Conservation (phyloP, 305 asterid species). For the Nicotiana rustica region DNA sequence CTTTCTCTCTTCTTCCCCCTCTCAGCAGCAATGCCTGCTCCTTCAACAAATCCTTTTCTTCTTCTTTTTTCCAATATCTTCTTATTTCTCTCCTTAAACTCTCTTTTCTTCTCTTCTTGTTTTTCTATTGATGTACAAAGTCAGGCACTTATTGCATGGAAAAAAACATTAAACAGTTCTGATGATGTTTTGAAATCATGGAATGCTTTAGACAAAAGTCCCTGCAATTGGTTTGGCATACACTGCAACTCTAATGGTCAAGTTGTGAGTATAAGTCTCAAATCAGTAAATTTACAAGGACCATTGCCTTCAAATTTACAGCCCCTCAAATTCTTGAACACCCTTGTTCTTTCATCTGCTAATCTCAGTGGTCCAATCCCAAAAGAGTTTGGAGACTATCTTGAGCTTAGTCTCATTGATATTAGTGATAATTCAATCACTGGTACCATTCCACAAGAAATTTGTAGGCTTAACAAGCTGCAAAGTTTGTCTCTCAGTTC, state of each 20-base stretch:
- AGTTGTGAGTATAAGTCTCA: conserved; percentile 64
- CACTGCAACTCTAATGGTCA: conserved; percentile 65
- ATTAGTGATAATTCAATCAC: conserved; percentile 72
- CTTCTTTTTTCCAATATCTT: conserved; percentile 21
- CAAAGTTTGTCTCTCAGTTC: conserved; percentile 61
- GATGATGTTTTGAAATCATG: conserved; percentile 59
- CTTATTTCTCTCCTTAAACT: conserved; percentile 29
- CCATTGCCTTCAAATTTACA: conserved; percentile 79
- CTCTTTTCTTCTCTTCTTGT: conserved; percentile 51
- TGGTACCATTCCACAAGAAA: conserved; percentile 77
- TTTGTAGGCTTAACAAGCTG: conserved; percentile 66
- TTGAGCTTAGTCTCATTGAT: conserved; percentile 58
- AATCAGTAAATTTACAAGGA: conserved; percentile 73
- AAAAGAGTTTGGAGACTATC: conserved; percentile 74
- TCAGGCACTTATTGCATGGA: conserved; percentile 81
- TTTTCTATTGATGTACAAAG: conserved; percentile 69
- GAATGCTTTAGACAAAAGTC: conserved; percentile 58
- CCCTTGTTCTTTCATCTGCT: conserved; percentile 74
- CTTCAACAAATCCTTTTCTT: conserved; percentile 45
- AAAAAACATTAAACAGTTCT: conserved; percentile 56
- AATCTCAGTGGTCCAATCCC: conserved; percentile 90
- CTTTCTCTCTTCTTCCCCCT: conserved; percentile 43
- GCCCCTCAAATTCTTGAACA: conserved; percentile 56
- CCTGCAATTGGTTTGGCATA: conserved; percentile 87
- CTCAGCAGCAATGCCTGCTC: conserved; percentile 69